phyloP scores from a whole-genome alignment of 768 basidiomycete species.

The Rhizopogon roseolus region DNA sequence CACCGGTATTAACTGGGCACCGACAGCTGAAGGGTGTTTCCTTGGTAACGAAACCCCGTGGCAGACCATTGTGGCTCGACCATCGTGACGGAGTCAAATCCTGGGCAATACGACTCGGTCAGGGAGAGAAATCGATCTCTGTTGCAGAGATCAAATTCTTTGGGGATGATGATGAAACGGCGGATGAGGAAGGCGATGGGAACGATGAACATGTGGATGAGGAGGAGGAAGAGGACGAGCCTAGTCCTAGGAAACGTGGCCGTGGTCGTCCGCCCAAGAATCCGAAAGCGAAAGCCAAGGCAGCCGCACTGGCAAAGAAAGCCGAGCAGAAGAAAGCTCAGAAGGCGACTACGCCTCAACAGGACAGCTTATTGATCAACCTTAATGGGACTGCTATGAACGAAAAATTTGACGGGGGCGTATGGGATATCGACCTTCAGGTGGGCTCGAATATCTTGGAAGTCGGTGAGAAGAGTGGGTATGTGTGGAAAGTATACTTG shows the following conservation, averaged over 20 bases:
- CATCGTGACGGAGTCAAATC: conserved; percentile 65
- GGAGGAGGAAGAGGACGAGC: conserved; percentile 34
- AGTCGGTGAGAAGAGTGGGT: conserved; percentile 66
- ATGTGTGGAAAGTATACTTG: conserved; percentile 68
- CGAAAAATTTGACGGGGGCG: conserved; percentile 40
- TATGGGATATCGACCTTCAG: conserved; percentile 61
- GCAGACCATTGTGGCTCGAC: conserved; percentile 55
- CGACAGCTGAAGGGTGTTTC: conserved; percentile 50
- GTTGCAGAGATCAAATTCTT: conserved; percentile 52
- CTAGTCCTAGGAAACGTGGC: conserved; percentile 36
- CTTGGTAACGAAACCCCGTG: conserved; percentile 54
- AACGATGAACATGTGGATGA: conserved; percentile 41
- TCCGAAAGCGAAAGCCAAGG: conserved; percentile 28
- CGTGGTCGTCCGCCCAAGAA: conserved; percentile 30
- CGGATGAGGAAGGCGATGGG: conserved; percentile 47
- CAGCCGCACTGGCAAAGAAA: conserved; percentile 28
- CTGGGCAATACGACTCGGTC: conserved; percentile 64
- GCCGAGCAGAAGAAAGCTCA: conserved; percentile 37
- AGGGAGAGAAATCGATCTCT: conserved; percentile 51
- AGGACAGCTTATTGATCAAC: conserved; percentile 56
- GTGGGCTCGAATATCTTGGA: conserved; percentile 62
- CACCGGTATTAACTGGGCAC: conserved; percentile 24
- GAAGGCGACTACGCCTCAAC: conserved; percentile 33
- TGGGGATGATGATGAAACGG: conserved; percentile 54
- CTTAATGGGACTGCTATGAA: conserved; percentile 52